phyloP scores from a whole-genome alignment of 768 basidiomycete genomes.

The Lactarius hengduanensis region DNA sequence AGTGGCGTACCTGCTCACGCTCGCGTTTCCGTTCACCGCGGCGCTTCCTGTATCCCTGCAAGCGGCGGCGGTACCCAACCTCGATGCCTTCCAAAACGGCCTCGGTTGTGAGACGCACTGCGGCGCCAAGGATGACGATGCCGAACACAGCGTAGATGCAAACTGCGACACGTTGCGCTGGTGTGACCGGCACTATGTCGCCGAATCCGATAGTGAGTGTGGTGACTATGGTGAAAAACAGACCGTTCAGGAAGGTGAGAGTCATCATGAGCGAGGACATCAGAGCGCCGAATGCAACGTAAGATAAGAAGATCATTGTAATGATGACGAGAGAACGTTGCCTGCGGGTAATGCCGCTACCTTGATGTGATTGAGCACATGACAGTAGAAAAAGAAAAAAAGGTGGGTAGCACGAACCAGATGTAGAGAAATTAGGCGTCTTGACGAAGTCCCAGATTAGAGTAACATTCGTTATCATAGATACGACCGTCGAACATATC shows the following conservation, averaged over 20 bases:
- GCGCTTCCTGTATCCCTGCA: conserved; percentile 46
- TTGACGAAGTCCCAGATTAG: conserved; percentile 58
- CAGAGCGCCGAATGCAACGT: conserved; percentile 71
- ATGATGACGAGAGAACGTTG: conserved; percentile 80
- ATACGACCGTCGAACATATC: conserved; percentile 68
- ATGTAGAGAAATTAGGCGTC: conserved; percentile 61
- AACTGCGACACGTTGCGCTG: conserved; percentile 56
- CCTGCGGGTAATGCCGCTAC: conserved; percentile 76
- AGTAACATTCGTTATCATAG: conserved; percentile 63
- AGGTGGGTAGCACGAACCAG: conserved; percentile 44
- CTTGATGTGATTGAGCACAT: conserved; percentile 38
- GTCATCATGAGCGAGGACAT: conserved; percentile 51
- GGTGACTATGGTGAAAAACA: conserved; percentile 75
- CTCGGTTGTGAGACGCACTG: conserved; percentile 40
- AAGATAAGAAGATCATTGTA: conserved; percentile 69
- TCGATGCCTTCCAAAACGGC: conserved; percentile 72
- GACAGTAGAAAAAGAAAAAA: neutral
- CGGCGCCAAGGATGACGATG: conserved; percentile 55
- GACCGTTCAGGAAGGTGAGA: conserved; percentile 64
- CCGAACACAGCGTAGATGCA: conserved; percentile 59
- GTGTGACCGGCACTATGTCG: conserved; percentile 58
- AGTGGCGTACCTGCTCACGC: conserved; percentile 49
- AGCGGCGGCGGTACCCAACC: conserved; percentile 57
- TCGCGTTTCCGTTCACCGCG: conserved; percentile 45
- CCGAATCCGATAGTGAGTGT: conserved; percentile 73